phyloP scores from a whole-genome alignment of 1,284 basidiomycete species.

The Farysia itapuensis region DNA sequence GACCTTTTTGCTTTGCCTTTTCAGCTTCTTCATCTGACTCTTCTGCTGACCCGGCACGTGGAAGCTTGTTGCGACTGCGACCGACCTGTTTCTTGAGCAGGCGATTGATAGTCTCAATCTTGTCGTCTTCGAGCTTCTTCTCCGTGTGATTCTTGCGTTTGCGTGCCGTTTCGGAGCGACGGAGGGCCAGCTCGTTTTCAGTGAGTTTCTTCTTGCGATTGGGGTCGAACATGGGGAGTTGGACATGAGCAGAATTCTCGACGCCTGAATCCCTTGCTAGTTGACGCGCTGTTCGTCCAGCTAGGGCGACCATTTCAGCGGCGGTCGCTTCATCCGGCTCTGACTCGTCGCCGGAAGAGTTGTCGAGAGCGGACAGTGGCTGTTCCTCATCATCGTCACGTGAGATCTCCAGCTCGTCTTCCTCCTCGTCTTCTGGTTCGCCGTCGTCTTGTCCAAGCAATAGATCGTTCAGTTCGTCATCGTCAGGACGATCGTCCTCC shows the following conservation, averaged over 20 bases:
- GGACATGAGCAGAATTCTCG: slow-evolving; percentile 34
- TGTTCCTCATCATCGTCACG: slow-evolving; percentile 1
- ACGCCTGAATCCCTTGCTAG: slow-evolving; percentile 41
- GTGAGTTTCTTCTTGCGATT: slow-evolving; percentile 72
- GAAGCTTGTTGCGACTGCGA: slow-evolving; percentile 39
- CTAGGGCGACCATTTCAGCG: slow-evolving; percentile 16
- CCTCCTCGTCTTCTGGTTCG: no score
- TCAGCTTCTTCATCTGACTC: slow-evolving; percentile 22
- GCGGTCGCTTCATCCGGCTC: slow-evolving; percentile 36
- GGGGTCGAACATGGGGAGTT: slow-evolving; percentile 62
- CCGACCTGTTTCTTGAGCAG: slow-evolving; percentile 73
- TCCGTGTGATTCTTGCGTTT: slow-evolving; percentile 82
- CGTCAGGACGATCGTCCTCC: slow-evolving; percentile 11
- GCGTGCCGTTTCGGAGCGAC: slow-evolving; percentile 80
- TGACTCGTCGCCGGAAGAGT: slow-evolving; percentile 2
- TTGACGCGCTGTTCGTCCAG: slow-evolving; percentile 54
- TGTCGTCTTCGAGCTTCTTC: slow-evolving; percentile 89
- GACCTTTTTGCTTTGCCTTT: slow-evolving; percentile 4
- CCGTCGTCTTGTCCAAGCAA: no score
- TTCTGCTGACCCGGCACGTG: slow-evolving; percentile 12
- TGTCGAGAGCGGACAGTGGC: slow-evolving; percentile 1
- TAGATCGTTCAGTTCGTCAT: slow-evolving; percentile 4
- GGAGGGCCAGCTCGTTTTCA: slow-evolving; percentile 76
- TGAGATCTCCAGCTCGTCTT: slow-evolving; percentile 5
- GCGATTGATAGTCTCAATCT: slow-evolving; percentile 84